Conservation (phyloP, 2,329 filamentous ascomycete genomes). For the Sclerotinia trifoliorum region DNA sequence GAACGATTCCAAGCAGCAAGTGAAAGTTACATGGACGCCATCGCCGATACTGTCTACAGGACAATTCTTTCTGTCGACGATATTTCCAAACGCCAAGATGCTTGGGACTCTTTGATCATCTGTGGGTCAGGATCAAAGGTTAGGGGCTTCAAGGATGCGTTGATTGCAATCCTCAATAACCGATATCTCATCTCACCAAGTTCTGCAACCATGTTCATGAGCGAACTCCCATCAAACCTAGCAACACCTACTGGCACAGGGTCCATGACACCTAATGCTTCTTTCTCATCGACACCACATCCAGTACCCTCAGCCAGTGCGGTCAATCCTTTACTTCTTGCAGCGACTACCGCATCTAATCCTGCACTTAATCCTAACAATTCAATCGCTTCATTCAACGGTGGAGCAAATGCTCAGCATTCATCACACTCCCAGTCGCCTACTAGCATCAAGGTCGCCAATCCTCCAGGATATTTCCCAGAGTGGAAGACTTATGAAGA, state of each 20-base stretch:
- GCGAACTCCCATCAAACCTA: conserved; percentile 90
- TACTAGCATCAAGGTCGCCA: conserved; percentile 63
- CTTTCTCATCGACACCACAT: conserved; percentile 52
- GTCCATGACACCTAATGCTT: conserved; percentile 70
- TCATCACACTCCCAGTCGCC: conserved; percentile 67
- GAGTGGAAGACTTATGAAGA: conserved; percentile 61
- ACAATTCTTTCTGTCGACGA: conserved; percentile 82
- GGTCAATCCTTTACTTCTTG: conserved; percentile 88
- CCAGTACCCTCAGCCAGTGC: conserved; percentile 57
- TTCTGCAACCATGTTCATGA: conserved; percentile 94
- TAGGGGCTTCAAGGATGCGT: conserved; percentile 82
- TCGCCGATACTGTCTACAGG: conserved; percentile 80
- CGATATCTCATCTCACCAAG: conserved; percentile 90
- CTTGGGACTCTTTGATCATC: conserved; percentile 91
- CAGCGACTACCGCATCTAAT: conserved; percentile 70
- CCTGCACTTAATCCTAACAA: conserved; percentile 41
- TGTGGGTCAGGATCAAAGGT: conserved; percentile 79
- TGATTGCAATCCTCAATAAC: conserved; percentile 73
- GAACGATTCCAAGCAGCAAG: conserved; percentile 71
- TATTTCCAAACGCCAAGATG: conserved; percentile 75
- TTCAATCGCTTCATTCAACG: conserved; percentile 41
- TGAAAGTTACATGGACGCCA: conserved; percentile 73
- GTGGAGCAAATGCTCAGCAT: conserved; percentile 43
- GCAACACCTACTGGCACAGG: conserved; percentile 89
- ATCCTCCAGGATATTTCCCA: conserved; percentile 69